These are phyloP conservation scores for Suillus alpinus DNA, from an alignment of 768 basidiomycete genomes.

Conservation along the genomic window DNA sequence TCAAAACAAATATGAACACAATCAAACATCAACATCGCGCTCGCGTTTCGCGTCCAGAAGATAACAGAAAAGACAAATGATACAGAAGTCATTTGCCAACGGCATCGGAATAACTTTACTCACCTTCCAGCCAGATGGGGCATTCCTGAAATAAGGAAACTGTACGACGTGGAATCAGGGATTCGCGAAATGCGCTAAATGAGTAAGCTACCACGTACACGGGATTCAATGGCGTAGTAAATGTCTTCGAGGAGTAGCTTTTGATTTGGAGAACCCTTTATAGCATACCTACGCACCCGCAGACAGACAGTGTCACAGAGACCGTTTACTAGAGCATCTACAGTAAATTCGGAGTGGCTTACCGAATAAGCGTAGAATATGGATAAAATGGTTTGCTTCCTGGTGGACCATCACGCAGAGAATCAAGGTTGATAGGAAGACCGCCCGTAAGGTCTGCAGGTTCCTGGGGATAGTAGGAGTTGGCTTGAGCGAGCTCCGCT, in stretches of 20 bases:
- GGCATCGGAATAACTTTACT: constrained; percentile 26
- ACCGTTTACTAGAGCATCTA: not conserved
- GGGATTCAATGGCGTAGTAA: constrained; percentile 87
- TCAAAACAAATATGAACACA: constrained; percentile 57
- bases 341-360: constrained; percentile 28
- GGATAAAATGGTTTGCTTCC: constrained; percentile 91
- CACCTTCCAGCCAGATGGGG: constrained; percentile 92
- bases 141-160: constrained; percentile 88
- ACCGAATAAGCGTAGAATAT: constrained; percentile 89
- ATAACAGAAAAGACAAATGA: not conserved
- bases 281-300: constrained; percentile 64
- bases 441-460: constrained; percentile 81
- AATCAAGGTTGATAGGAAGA: constrained; percentile 83
- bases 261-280: constrained; percentile 87
- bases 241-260: constrained; percentile 86
- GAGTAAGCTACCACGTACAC: constrained; percentile 47
- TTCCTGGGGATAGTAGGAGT: constrained; percentile 70
- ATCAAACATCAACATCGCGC: constrained; percentile 66
- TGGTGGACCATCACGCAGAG: constrained; percentile 81
- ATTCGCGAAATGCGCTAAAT: not conserved
- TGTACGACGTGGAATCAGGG: constrained; percentile 29
- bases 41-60: constrained; percentile 35
- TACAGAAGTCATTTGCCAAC: constrained; percentile 2
- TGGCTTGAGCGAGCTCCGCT: constrained; percentile 51
- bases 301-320: constrained; percentile 9